Evolutionary conservation across 345 rosid genomes (phyloP), one percentile per base, ranked within the genome.

Genomic region (Litchi chinensis): DNA sequence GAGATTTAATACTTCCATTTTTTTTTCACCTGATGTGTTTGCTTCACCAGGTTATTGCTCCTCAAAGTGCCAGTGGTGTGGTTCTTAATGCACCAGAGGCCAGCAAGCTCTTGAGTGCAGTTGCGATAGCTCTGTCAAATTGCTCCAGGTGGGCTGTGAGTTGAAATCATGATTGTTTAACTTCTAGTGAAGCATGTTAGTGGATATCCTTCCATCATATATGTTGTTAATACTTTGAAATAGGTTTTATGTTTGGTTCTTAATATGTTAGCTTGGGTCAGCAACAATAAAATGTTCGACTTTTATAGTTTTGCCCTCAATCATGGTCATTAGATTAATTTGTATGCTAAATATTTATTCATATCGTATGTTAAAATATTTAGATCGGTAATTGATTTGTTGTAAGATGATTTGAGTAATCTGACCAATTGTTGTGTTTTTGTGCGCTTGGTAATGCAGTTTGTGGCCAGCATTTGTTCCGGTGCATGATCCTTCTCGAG

Each of bases 391-490:
- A 16, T 43, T 22, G 79, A 26, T 72, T 71, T 43, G 43, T 73
- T 73, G 48, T 68, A 50, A 37, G 70, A 57, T 5, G 26, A 71
- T 59, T 70, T 60, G 65, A 74, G 71, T 39, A 56, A 67, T 65
- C 70, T 68, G 63, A 65, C 43, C 40, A 59, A 59, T 15, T 60
- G 37, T 50, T 21, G 39, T 39, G 6, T 52, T 37, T 79, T n/a
- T 74, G 22, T 77, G 73, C 68, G 66, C 83, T 75, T 65, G 79
- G 73, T 68, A 24, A 65, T 87, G 84, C 88, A 94, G 99, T 88
- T 86, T 89, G 84, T 94, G 95, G 97, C 95, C 99, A 68, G 98
- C 92, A 76, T 94, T 96, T 91, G 98, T 96, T 76, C 98, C 99
- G 22, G 98, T 96, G 79, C 98, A 93, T 63, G 98, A 90, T 85